Percentiles rank a stretch among this genome's conserved stretches.
Conservation (phyloP, 2,329 filamentous ascomycete genomes). For the Paraconiothyrium sp. region DNA sequence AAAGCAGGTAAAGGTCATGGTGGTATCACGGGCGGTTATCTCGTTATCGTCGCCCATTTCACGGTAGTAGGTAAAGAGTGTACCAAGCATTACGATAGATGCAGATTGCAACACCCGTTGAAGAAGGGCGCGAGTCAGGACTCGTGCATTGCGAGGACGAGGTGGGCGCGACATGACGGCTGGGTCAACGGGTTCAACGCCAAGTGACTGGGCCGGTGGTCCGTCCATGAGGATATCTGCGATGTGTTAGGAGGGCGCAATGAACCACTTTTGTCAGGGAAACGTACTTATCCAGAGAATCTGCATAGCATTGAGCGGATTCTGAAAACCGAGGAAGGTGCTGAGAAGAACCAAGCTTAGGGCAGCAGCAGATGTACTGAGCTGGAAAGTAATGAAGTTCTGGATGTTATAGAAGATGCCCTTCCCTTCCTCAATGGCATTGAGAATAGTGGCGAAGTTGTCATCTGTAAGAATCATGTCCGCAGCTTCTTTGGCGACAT, state of each 20-base stretch:
- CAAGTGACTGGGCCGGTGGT: slow-evolving; percentile 94
- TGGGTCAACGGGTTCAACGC: slow-evolving; percentile 92
- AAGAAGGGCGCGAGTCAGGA: slow-evolving; percentile 86
- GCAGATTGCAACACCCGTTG: slow-evolving; percentile 88
- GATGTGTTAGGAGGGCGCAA: slow-evolving; percentile 28
- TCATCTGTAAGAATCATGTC: slow-evolving; percentile 93
- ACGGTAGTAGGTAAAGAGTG: slow-evolving; percentile 86
- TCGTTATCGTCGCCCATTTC: slow-evolving; percentile 87
- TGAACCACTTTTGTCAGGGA: not conserved
- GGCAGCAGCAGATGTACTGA: slow-evolving; percentile 95
- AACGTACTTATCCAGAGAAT: slow-evolving; percentile 98
- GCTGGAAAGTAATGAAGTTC: slow-evolving; percentile 98
- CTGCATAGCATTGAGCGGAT: slow-evolving; percentile 98
- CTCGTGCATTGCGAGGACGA: slow-evolving; percentile 84
- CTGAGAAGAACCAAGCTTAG: slow-evolving; percentile 90
- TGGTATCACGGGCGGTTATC: slow-evolving; percentile 93
- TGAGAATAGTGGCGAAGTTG: slow-evolving; percentile 90
- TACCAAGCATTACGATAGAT: slow-evolving; percentile 89
- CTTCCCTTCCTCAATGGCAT: slow-evolving; percentile 97
- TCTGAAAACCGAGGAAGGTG: slow-evolving; percentile 91
- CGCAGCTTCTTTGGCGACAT: slow-evolving; percentile 96
- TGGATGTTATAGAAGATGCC: slow-evolving; percentile 99
- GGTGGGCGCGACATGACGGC: slow-evolving; percentile 94
- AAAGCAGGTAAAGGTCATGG: slow-evolving; percentile 99
- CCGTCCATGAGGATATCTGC: slow-evolving; percentile 99